Conservation (phyloP, 768 basidiomycete genomes). For the Trametes cubensis region DNA sequence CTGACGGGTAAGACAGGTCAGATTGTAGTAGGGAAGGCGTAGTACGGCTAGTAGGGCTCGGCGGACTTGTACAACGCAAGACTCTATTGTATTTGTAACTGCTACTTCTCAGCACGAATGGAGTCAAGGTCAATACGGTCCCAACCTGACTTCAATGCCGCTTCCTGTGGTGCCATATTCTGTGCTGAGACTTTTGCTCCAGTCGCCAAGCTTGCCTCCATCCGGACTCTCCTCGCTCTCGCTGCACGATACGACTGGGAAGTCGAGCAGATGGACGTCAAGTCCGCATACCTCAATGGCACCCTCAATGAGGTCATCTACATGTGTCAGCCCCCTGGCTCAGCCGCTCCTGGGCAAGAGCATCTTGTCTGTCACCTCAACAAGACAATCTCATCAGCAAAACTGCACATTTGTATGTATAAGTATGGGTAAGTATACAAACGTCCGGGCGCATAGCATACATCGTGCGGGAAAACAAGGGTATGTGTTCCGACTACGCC, state of each 20-base stretch:
- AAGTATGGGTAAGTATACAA: too few species aligned
- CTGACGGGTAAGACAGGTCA: background rate
- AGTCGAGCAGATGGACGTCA: conserved; percentile 39
- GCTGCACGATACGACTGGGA: conserved; percentile 31
- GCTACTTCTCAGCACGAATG: background rate
- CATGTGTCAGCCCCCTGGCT: conserved; percentile 1
- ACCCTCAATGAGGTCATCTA: conserved; percentile 22
- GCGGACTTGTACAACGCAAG: background rate
- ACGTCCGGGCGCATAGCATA: too few species aligned
- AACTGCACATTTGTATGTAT: too few species aligned
- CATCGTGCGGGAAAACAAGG: too few species aligned
- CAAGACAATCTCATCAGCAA: background rate
- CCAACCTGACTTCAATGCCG: background rate
- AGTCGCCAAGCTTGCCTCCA: conserved; percentile 32
- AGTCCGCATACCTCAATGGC: conserved; percentile 36
- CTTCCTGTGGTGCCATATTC: background rate
- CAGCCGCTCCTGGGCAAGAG: background rate
- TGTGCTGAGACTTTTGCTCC: conserved; percentile 33
- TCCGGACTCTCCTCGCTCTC: conserved; percentile 35
- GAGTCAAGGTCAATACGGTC: background rate
- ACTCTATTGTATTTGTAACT: background rate
- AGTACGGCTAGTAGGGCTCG: too few species aligned
- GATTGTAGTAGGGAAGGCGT: background rate
- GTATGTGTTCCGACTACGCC: too few species aligned
- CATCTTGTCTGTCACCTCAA: background rate